These are phyloP conservation scores for Euclidium syriacum DNA, from an alignment of 345 rosid genomes.

Conservation along the genomic window DNA sequence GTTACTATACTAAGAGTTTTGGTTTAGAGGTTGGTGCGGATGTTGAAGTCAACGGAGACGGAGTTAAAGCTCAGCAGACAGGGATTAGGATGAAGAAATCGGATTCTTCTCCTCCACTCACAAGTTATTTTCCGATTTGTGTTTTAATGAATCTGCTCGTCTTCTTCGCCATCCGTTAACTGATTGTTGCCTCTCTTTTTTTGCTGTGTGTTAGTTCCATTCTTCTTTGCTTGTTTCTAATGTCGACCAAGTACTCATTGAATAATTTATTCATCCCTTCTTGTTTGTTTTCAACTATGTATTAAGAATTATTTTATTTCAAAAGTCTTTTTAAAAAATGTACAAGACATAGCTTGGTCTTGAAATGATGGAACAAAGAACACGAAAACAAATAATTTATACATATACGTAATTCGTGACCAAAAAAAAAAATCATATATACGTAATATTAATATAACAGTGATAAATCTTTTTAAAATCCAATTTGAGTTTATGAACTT, in stretches of 20 bases:
- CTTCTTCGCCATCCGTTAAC: constrained; percentile 4
- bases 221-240: background rate
- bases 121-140: background rate
- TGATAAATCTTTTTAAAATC: no score
- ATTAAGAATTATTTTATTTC: background rate
- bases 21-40: constrained; percentile 42
- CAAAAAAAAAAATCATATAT: no score
- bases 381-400: no score
- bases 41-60: constrained; percentile 41
- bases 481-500: no score
- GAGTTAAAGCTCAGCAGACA: constrained; percentile 21
- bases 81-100: constrained; percentile 40
- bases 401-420: no score
- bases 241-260: constrained; percentile 1
- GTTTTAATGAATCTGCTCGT: constrained; percentile 19
- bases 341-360: background rate
- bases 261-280: background rate
- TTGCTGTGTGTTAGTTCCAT: background rate
- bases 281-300: constrained; percentile 12
- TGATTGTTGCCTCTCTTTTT: no score
- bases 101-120: constrained; percentile 9
- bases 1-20: constrained; percentile 48
- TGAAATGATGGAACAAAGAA: background rate
- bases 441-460: no score
- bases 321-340: background rate